Base-by-base conservation (phyloP, 1,139 yeast species). In the Zygosaccharomyces pseudobailii region DNA sequence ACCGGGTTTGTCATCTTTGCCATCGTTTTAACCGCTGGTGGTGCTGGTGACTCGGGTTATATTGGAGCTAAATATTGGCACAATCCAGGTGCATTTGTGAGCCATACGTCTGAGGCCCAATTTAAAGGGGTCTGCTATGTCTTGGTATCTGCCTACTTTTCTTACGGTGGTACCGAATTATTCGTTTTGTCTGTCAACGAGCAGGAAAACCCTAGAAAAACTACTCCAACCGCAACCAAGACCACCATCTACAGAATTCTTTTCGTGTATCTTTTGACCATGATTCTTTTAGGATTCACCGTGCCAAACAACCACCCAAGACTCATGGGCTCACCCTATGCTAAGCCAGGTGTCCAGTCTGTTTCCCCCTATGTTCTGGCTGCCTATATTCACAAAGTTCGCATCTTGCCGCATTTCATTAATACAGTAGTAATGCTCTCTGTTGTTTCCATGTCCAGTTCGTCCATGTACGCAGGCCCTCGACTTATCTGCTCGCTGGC, bases 101-200 rank as follows among this genome's bases (percentile, higher is more conserved):
- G 57, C 22, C 52, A 53, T 17, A 42, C 54, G 13, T 38, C 42
- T 27, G 46, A 53, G 30, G 51, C 55, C 20, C 55, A 56, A 53
- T 86, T 78, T 72, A 87, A 87, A 65, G 96, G 96, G 57, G 81
- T 87, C 32, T 82, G 90, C 61, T 75, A 85, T 17, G 87, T 84
- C 25, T 84, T 89, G 58, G 87, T 88, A 42, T 78, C 84, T 30
- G 92, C 94, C 32, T 90, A 94, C 24, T 88, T 87, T 70, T 80
- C 95, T 5, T 84, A 85, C 59, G 88, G 89, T 45, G 94, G 95
- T 60, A 80, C 86, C 39, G 95, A 87, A 69, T 71, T 84, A 60
- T 82, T 84, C 50, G 95, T 92, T 46, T 73, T 89, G 56, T 88
- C 95, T 34, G 92, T 95, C 34, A 89, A 94, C 35, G 97, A 89